phyloP scores from a whole-genome alignment of 345 rosid genomes.

The Hypericum androsaemum region DNA sequence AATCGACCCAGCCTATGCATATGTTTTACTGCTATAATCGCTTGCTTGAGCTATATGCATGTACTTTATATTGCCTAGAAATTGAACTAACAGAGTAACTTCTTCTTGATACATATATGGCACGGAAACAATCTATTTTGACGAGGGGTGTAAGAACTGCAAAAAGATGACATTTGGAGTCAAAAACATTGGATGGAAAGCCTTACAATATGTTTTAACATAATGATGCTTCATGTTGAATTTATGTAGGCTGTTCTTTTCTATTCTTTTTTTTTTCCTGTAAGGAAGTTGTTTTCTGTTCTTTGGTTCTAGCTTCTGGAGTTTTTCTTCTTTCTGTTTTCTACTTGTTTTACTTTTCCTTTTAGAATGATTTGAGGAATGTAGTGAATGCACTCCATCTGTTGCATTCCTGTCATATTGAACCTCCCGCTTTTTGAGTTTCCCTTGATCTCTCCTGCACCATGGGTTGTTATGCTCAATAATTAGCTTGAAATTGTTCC shows the following conservation, averaged over 20 bases:
- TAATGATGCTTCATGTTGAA: not conserved
- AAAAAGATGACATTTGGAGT: no score
- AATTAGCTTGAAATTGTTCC: not conserved
- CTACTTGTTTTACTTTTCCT: no score
- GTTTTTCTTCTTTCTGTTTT: no score
- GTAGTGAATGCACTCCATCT: no score
- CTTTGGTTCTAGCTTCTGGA: no score
- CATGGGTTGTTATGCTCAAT: not conserved
- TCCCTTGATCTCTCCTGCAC: not conserved
- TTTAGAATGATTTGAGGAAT: no score
- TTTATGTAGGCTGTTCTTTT: not conserved
- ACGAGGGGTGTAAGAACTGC: constrained; percentile 61
- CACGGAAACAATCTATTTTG: constrained; percentile 55
- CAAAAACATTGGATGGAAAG: constrained; percentile 62
- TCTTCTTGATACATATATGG: constrained; percentile 40
- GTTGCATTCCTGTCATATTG: no score
- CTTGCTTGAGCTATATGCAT: no score
- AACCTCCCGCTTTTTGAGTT: not conserved
- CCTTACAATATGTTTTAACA: not conserved
- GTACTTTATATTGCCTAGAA: no score
- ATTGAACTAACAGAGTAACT: no score
- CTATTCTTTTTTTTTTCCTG: not conserved
- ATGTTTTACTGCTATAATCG: no score
- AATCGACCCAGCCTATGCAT: no score
- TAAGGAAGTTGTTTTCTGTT: not conserved